phyloP scores from a whole-genome alignment of 2,329 filamentous ascomycete species.

The Hymenoscyphus repandus region DNA sequence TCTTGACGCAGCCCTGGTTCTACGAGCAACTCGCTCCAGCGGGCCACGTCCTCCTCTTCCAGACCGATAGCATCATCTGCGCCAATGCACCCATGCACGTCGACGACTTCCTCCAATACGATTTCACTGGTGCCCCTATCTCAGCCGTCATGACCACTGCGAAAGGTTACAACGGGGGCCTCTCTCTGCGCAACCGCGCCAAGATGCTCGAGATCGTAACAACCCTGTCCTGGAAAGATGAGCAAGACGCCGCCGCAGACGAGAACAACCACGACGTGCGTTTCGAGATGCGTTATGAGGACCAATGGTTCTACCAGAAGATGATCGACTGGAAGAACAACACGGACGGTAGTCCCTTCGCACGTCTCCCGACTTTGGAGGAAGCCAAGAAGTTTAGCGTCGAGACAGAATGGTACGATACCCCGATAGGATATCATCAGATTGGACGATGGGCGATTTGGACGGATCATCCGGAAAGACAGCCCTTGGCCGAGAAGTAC shows the following conservation, averaged over 20 bases:
- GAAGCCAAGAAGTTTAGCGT: conserved; percentile 14
- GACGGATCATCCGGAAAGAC: neutral
- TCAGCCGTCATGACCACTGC: conserved; percentile 3
- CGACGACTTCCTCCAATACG: conserved; percentile 29
- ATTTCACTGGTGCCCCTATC: conserved; percentile 32
- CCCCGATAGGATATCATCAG: conserved; percentile 9
- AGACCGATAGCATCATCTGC: conserved; percentile 30
- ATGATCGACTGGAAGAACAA: neutral
- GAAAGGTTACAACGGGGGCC: conserved; percentile 30
- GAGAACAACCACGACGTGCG: conserved; percentile 5
- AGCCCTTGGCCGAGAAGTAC: neutral
- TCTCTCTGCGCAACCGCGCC: conserved; percentile 30
- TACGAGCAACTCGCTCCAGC: conserved; percentile 31
- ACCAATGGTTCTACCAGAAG: conserved; percentile 16
- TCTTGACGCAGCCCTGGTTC: conserved; percentile 27
- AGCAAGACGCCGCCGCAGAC: conserved; percentile 6
- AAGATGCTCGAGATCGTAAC: conserved; percentile 27
- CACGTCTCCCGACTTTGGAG: conserved; percentile 7
- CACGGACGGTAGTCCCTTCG: conserved; percentile 1
- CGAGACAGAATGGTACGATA: conserved; percentile 11
- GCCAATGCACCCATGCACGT: conserved; percentile 20
- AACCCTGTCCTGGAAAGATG: conserved; percentile 13
- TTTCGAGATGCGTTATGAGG: conserved; percentile 15
- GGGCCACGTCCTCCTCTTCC: conserved; percentile 29
- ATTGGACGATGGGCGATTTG: conserved; percentile 1